phyloP scores from a whole-genome alignment of 352 stramenopile species.

The Globisporangium yorkense region DNA sequence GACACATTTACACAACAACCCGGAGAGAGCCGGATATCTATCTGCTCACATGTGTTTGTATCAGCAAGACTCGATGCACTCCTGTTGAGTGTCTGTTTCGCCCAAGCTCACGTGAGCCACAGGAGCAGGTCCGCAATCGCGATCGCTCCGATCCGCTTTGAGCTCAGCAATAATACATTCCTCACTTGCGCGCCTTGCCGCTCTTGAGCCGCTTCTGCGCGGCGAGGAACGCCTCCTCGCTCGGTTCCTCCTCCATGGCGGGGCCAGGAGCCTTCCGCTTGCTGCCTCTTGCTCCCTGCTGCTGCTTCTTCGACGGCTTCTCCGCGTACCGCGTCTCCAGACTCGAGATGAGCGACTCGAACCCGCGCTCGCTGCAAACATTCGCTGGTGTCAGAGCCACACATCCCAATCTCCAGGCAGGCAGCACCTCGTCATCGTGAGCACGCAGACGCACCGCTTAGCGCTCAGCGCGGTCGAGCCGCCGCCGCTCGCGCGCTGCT shows the following conservation, averaged over 20 bases:
- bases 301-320: constrained; percentile 16
- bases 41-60: no score
- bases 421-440: constrained; percentile 5
- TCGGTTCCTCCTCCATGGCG: constrained; percentile 27
- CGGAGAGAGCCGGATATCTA: background rate
- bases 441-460: constrained; percentile 22
- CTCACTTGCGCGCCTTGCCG: constrained; percentile 14
- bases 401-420: background rate
- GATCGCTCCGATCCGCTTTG: no score
- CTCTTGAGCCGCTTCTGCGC: constrained; percentile 44
- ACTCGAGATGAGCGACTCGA: constrained; percentile 48
- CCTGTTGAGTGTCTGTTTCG: no score
- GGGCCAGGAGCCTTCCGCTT: background rate
- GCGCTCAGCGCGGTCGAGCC: constrained; percentile 24
- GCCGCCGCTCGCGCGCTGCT: constrained; percentile 25
- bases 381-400: background rate
- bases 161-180: no score
- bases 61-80: no score
- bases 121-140: no score
- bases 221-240: constrained; percentile 61
- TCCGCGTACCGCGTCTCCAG: constrained; percentile 63
- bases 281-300: background rate
- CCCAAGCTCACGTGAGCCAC: no score
- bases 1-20: background rate
- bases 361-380: constrained; percentile 37